These are phyloP conservation scores for Penicillium nordicum DNA, from an alignment of 2,329 filamentous ascomycete species.

Conservation along the genomic window DNA sequence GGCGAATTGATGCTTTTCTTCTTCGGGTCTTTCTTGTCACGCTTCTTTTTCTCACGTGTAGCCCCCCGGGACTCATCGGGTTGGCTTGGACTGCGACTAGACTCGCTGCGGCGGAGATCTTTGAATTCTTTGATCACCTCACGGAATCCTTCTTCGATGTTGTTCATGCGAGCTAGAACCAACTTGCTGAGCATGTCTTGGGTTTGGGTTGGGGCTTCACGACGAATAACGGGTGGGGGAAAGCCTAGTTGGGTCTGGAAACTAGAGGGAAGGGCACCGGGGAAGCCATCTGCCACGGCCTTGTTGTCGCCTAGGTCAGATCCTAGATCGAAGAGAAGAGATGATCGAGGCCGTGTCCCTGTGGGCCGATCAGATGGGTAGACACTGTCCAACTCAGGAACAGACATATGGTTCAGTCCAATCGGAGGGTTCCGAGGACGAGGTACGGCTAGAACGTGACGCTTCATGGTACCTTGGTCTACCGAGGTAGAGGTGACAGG, in stretches of 20 bases:
- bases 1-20: constrained; percentile 13
- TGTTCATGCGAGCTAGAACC: constrained; percentile 87
- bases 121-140: constrained; percentile 82
- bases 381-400: constrained; percentile 55
- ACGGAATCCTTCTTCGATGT: constrained; percentile 82
- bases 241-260: constrained; percentile 79
- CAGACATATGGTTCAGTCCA: constrained; percentile 53
- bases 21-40: constrained; percentile 27
- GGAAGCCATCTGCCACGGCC: constrained; percentile 59
- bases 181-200: constrained; percentile 74
- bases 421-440: constrained; percentile 57
- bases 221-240: constrained; percentile 61
- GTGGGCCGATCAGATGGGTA: constrained; percentile 44
- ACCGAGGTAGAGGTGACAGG: constrained; percentile 35
- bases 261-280: constrained; percentile 66
- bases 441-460: constrained; percentile 31
- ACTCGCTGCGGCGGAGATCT: constrained; percentile 50
- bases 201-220: constrained; percentile 47
- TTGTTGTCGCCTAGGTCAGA: constrained; percentile 67
- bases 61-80: constrained; percentile 24
- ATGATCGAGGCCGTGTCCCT: constrained; percentile 51
- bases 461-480: constrained; percentile 45
- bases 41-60: constrained; percentile 28
- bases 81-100: constrained; percentile 29
- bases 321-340: constrained; percentile 68